Base-by-base conservation (phyloP, 495 filamentous ascomycete species). In the Pyrenula massariospora region DNA sequence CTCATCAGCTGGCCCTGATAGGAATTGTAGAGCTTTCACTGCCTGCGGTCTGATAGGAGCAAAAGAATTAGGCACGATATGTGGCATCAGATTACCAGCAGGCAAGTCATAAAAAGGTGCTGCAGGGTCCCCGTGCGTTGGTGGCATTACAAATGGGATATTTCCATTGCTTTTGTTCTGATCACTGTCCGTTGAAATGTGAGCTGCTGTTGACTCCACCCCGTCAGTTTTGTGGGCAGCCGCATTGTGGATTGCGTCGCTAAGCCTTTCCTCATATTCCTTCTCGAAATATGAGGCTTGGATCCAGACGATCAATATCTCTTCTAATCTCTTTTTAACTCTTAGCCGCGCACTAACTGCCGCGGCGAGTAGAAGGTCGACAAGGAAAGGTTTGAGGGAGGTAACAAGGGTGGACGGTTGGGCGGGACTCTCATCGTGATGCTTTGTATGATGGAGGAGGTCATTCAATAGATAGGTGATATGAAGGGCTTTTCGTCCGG, bases 401-500 rank as follows among this genome's bases (percentile, higher is more conserved):
- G 71, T 70, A 54, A 77, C 81, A 52, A 93, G 75, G 42, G 70
- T 73, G 51, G 74, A 69, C 59, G 83, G 72, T 31, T 66, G 62
- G 24, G 64, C 68, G 0, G 65, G 65, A 24, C 67, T 68, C 24
- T 70, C 67, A 52, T 66, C 36, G 52, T 87, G 84, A 63, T 80
- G 78, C 62, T 85, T 85, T 57, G 79, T 78, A 64, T 94, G 86
- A 66, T 91, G 83, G n/a, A 96, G 74, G 15, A 90, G 63, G 71
- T 96, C 91, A 67, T 86, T 89, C 53, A 94, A 60, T 48, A 95
- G 71, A 69, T 95, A 95, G 12, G 95, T 81, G 10, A 93, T 67
- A 68, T 91, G 85, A 24, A 95, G 77, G 10, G 84, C 76, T 63
- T 81, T 86, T 53, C 87, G 80, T 70, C 82, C 86, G 19, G 72